phyloP scores from a whole-genome alignment of 1,284 basidiomycete species.

The Quambalaria eucalypti region DNA sequence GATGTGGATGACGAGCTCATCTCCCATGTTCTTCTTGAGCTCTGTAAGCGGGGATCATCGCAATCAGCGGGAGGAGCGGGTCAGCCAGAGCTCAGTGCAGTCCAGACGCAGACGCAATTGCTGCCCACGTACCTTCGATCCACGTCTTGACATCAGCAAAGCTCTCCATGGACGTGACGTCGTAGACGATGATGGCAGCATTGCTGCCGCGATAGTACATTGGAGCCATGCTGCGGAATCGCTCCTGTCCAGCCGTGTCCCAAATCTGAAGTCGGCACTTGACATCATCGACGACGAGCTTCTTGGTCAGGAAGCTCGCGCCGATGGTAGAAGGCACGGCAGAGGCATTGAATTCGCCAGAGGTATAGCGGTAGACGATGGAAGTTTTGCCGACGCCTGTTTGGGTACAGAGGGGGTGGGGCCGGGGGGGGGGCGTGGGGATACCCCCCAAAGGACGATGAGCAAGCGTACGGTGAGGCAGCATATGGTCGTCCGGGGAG shows the following conservation, averaged over 20 bases:
- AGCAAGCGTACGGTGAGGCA: no score
- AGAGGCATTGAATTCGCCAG: constrained; percentile 52
- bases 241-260: constrained; percentile 94
- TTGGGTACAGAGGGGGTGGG: constrained; percentile 1
- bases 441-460: no score
- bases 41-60: constrained; percentile 52
- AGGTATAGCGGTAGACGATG: constrained; percentile 82
- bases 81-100: constrained; percentile 1
- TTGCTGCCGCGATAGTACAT: constrained; percentile 99
- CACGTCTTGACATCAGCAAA: constrained; percentile 87
- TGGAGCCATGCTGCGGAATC: constrained; percentile 86
- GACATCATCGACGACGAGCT: constrained; percentile 74
- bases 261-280: constrained; percentile 68
- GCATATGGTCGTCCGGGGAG: no score
- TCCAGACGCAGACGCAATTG: neutral
- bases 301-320: constrained; percentile 89
- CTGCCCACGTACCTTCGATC: constrained; percentile 65
- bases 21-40: constrained; percentile 66
- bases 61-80: neutral
- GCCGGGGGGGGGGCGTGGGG: constrained; percentile 10
- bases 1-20: constrained; percentile 74
- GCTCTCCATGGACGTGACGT: constrained; percentile 81
- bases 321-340: constrained; percentile 67
- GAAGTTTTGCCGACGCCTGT: constrained; percentile 88
- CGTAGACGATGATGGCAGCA: constrained; percentile 90